A percentile compares a stretch with the other conserved stretches of the same genome.
These are phyloP conservation scores for Geranomyces variabilis DNA, from an alignment of 192 early-diverging fungal species.

Conservation along the genomic window DNA sequence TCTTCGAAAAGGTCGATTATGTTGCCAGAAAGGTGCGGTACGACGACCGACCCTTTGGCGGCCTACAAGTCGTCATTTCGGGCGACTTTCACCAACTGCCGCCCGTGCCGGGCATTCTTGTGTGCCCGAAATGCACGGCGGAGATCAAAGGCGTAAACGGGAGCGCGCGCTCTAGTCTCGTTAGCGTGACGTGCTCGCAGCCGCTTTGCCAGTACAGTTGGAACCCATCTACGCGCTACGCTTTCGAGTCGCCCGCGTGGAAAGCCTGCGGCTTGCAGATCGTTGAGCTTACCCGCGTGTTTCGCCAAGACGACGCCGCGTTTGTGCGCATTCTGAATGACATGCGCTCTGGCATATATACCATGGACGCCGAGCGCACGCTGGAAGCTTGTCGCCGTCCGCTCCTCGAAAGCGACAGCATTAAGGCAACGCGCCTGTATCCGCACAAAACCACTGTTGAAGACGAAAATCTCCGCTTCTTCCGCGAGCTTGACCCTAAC, in stretches of 20 bases:
- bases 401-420: constrained; percentile 31
- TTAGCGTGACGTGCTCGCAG: neutral
- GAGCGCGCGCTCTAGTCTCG: neutral
- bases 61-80: constrained; percentile 47
- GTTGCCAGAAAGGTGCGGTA: neutral
- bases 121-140: constrained; percentile 15
- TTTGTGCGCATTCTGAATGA: constrained; percentile 87
- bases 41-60: constrained; percentile 41
- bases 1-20: constrained; percentile 18
- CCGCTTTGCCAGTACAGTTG: neutral
- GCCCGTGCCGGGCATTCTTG: constrained; percentile 39
- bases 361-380: constrained; percentile 48
- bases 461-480: constrained; percentile 63
- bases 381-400: constrained; percentile 55
- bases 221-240: constrained; percentile 12
- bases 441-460: constrained; percentile 75
- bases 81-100: constrained; percentile 58
- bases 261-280: constrained; percentile 32
- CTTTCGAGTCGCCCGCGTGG: constrained; percentile 17
- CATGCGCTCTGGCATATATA: constrained; percentile 72
- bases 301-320: constrained; percentile 78
- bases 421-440: constrained; percentile 65
- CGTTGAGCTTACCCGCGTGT: constrained; percentile 72
- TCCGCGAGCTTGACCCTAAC: neutral
- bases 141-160: neutral